Conservation (phyloP, 805 yeast genomes). For the Lipomyces spencermartinsiae region DNA sequence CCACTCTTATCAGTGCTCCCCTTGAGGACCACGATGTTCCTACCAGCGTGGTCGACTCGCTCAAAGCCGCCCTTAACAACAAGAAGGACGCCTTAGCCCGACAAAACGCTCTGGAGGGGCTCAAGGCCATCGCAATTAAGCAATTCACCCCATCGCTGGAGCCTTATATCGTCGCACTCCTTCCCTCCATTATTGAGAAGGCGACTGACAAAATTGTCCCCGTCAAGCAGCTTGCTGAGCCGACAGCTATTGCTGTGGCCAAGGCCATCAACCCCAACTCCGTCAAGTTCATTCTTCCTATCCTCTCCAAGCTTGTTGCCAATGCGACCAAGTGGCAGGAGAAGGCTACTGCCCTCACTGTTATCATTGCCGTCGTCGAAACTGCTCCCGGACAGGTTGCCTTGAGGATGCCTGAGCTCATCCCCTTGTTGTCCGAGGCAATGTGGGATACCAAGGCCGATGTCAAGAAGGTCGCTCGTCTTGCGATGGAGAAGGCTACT, state of each 20-base stretch:
- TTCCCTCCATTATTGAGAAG: constrained; percentile 71
- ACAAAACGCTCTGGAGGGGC: constrained; percentile 82
- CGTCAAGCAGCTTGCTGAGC: constrained; percentile 72
- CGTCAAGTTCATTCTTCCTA: constrained; percentile 87
- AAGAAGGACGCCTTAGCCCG: constrained; percentile 74
- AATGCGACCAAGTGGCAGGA: constrained; percentile 92
- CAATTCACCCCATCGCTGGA: constrained; percentile 89
- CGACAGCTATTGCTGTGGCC: constrained; percentile 79
- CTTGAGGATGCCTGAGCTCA: constrained; percentile 98
- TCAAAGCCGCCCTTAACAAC: constrained; percentile 75
- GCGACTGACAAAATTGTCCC: constrained; percentile 91
- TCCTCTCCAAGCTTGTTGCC: constrained; percentile 69
- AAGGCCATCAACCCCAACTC: constrained; percentile 89
- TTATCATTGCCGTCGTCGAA: constrained; percentile 87
- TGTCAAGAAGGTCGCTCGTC: constrained; percentile 95
- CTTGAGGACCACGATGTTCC: constrained; percentile 99
- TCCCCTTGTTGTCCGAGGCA: constrained; percentile 97
- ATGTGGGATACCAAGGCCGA: constrained; percentile 99
- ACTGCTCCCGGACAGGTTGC: constrained; percentile 95
- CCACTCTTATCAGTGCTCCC: constrained; percentile 93
- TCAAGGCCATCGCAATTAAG: constrained; percentile 78
- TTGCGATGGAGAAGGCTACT: constrained; percentile 94
- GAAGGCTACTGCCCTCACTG: constrained; percentile 87
- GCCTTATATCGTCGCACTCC: constrained; percentile 87
- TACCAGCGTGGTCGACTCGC: constrained; percentile 77